These are phyloP conservation scores for Cladosporium cucumerinum DNA, from an alignment of 2,329 filamentous ascomycete genomes.

Conservation along the genomic window DNA sequence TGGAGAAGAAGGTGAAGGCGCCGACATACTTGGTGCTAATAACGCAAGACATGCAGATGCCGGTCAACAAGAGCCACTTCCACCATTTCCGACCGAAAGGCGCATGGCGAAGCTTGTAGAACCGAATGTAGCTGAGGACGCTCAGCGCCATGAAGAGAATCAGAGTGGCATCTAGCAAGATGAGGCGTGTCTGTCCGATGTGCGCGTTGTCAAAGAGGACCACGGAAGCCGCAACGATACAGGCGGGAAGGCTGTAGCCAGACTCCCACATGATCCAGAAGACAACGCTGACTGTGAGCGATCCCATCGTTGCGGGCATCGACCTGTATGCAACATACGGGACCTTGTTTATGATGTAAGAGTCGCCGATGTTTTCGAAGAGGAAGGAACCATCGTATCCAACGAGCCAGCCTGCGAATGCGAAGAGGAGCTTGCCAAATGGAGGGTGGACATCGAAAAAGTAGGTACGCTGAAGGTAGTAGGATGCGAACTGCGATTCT, in stretches of 20 bases:
- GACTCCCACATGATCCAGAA: slow-evolving; percentile 99
- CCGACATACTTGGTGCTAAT: slow-evolving; percentile 99
- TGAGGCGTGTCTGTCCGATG: slow-evolving; percentile 91
- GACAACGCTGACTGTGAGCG: slow-evolving; percentile 87
- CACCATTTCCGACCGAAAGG: slow-evolving; percentile 96
- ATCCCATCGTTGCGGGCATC: slow-evolving; percentile 85
- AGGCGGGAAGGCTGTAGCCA: slow-evolving; percentile 91
- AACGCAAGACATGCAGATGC: slow-evolving; percentile 91
- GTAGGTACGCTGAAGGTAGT: slow-evolving; percentile 93
- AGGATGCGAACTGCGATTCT: slow-evolving; percentile 50
- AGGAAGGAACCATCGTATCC: slow-evolving; percentile 96
- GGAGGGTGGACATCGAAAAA: slow-evolving; percentile 99
- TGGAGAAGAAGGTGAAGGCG: slow-evolving; percentile 93
- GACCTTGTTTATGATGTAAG: slow-evolving; percentile 94
- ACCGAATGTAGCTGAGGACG: slow-evolving; percentile 89
- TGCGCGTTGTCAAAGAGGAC: slow-evolving; percentile 97
- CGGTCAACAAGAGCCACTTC: slow-evolving; percentile 97
- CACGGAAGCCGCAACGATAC: slow-evolving; percentile 77
- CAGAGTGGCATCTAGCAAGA: slow-evolving; percentile 88
- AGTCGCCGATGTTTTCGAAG: slow-evolving; percentile 99
- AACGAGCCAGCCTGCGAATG: slow-evolving; percentile 93
- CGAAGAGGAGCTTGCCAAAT: slow-evolving; percentile 96
- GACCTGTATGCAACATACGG: slow-evolving; percentile 95
- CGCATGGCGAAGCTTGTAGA: slow-evolving; percentile 90
- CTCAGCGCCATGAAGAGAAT: slow-evolving; percentile 96